Base-by-base conservation (phyloP, 2,329 filamentous ascomycete genomes). In the Blastomyces parvus region DNA sequence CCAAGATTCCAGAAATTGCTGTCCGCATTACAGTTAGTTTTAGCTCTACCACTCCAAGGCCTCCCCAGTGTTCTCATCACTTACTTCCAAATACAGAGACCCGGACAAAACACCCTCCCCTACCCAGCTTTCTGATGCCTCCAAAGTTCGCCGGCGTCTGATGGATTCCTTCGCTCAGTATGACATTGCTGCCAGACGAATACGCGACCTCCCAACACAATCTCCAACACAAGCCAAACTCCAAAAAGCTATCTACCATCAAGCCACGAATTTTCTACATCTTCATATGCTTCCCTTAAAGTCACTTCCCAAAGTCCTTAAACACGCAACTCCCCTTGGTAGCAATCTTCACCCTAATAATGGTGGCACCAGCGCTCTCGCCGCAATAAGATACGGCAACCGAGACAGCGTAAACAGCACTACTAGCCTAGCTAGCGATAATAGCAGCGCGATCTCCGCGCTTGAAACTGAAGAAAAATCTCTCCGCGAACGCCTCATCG, bases 131-230 rank as follows among this genome's bases (percentile, higher is more conserved):
- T 83, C 89, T 61, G 91, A 96, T 69, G 92, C 92, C 0, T 87
- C 88, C 55, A 95, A 94, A 75, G 88, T 95, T 13, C 88, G 92
- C n/a, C 95, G 91, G 74, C 84, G 91, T 27, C 81, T 97, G 0
- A 92, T 91, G 64, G 92, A 96, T 70, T 89, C 90, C 9, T 96
- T 97, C 70, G 84, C 86, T 13, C 92, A 96, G 70, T 96, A 96
- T 73, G 90, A 95, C 69, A 80, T 85, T 2, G 90, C 91, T 0
- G 91, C 91, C 2, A 86, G 88, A 66, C 84, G 91, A 3, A 85
- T 97, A 63, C 86, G 91, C 38, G 90, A 95, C 70, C 78, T 96
- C 58, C 87, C 86, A 19, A 89, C 89, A 0, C 79, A 86, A 4
- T 92, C 85, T 59, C 81, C 85, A 0, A 86, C 89, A 0, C 91